These are phyloP conservation scores for Solanum paucissectum DNA, from an alignment of 257 asterid species.

Conservation along the genomic window DNA sequence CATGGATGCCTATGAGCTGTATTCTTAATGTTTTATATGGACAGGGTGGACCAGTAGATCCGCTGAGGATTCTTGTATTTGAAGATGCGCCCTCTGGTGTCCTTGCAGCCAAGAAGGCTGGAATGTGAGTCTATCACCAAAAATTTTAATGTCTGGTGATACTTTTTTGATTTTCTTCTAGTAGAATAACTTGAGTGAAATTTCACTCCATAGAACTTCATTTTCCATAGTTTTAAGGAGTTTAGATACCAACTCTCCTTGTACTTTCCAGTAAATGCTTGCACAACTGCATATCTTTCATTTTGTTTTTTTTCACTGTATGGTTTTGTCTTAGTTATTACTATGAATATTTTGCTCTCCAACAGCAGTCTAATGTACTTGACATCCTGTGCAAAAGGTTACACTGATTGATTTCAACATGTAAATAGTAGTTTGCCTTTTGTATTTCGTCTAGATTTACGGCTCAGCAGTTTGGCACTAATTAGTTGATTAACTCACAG, in stretches of 20 bases:
- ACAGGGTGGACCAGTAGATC: constrained; percentile 63
- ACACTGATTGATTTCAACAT: not conserved
- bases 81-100: constrained; percentile 95
- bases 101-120: constrained; percentile 86
- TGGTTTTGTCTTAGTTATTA: not conserved
- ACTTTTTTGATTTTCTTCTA: not conserved
- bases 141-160: not conserved
- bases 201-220: not conserved
- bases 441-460: not conserved
- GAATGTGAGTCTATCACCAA: constrained; percentile 46
- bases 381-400: not conserved
- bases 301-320: not conserved
- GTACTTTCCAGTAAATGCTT: not conserved
- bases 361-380: not conserved
- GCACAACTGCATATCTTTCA: not conserved
- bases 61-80: constrained; percentile 60
- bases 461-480: not conserved
- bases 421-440: not conserved
- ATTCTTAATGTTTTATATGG: not conserved
- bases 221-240: not conserved
- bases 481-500: not conserved
- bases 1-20: not conserved
- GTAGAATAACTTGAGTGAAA: not conserved
- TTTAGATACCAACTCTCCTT: not conserved
- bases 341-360: not conserved